Evolutionary conservation across 495 filamentous ascomycete species (phyloP).

Genomic region (Annulohypoxylon stygium): DNA sequence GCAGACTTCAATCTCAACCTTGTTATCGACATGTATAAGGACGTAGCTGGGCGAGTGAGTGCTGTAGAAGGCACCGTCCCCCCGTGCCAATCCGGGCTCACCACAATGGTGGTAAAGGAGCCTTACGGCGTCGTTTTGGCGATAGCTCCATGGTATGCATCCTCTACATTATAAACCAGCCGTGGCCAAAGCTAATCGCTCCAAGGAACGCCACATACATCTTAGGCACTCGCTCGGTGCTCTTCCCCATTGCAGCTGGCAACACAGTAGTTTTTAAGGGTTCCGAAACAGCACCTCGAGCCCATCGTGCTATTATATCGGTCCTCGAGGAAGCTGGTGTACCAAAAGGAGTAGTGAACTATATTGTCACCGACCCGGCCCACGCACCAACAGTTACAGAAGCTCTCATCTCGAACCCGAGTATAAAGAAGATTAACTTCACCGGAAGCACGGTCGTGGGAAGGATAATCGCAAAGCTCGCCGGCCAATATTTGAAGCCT

Average conservation of each 20-base stretch:
- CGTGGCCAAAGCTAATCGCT: conserved; percentile 47
- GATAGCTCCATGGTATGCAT: conserved; percentile 83
- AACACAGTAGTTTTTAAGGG: conserved; percentile 84
- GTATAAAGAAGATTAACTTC: conserved; percentile 75
- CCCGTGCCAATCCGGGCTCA: conserved; percentile 62
- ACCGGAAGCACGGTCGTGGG: conserved; percentile 73
- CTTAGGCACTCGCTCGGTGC: conserved; percentile 74
- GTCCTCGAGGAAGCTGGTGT: conserved; percentile 81
- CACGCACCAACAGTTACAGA: conserved; percentile 68
- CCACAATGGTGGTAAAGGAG: conserved; percentile 81
- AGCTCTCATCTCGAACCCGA: conserved; percentile 67
- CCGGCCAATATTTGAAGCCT: conserved; percentile 75
- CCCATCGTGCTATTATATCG: conserved; percentile 78
- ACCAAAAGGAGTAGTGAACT: conserved; percentile 70
- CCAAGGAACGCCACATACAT: conserved; percentile 81
- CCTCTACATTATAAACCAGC: background rate
- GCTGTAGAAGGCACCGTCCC: conserved; percentile 74
- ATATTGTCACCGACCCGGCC: conserved; percentile 64
- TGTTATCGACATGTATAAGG: conserved; percentile 71
- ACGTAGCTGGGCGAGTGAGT: conserved; percentile 76
- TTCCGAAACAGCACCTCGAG: conserved; percentile 80
- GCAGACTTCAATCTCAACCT: conserved; percentile 73
- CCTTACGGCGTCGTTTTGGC: conserved; percentile 84
- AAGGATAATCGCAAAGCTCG: conserved; percentile 67
- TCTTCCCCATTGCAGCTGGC: conserved; percentile 84